A percentile compares a stretch with the other conserved stretches of the same genome.
Evolutionary conservation across 371 early-diverging fungal genomes (phyloP).

Genomic region (Apophysomyces sp.): DNA sequence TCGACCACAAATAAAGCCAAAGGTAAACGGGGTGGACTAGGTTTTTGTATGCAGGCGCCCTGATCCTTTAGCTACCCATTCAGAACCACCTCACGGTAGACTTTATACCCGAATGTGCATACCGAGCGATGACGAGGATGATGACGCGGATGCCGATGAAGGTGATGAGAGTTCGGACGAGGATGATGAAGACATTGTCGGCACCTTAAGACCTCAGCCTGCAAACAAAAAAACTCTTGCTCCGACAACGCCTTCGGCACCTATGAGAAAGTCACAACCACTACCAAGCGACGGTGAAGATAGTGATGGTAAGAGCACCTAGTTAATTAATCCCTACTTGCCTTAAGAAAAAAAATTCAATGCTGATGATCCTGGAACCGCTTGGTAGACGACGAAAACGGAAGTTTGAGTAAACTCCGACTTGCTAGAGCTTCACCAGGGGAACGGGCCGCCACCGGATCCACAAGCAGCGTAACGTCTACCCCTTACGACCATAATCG

Average conservation of each 20-base stretch:
- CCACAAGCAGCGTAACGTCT: neutral
- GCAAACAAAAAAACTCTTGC: neutral
- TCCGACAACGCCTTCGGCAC: neutral
- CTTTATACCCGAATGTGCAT: slow-evolving; percentile 32
- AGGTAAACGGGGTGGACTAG: neutral
- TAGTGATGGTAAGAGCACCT: slow-evolving; percentile 5
- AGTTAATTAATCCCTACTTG: neutral
- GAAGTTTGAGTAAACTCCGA: neutral
- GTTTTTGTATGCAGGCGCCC: slow-evolving; percentile 1
- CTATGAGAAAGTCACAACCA: slow-evolving; percentile 14
- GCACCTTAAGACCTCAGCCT: neutral
- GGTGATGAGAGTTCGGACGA: slow-evolving; percentile 29
- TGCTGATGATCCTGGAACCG: neutral
- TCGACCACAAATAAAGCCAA: neutral
- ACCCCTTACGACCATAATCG: slow-evolving; percentile 1
- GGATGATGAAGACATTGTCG: slow-evolving; percentile 18
- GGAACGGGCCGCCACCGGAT: slow-evolving; percentile 5
- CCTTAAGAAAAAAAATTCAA: neutral
- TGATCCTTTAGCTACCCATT: neutral
- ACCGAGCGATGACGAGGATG: slow-evolving; percentile 47
- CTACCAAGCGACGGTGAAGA: slow-evolving; percentile 44
- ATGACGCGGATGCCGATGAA: slow-evolving; percentile 20
- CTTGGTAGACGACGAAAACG: neutral
- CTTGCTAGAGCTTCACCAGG: slow-evolving; percentile 1
- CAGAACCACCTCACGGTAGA: slow-evolving; percentile 11